Evolutionary conservation across 2,329 filamentous ascomycete species (phyloP).

Genomic region (Phialophora verrucosa): DNA sequence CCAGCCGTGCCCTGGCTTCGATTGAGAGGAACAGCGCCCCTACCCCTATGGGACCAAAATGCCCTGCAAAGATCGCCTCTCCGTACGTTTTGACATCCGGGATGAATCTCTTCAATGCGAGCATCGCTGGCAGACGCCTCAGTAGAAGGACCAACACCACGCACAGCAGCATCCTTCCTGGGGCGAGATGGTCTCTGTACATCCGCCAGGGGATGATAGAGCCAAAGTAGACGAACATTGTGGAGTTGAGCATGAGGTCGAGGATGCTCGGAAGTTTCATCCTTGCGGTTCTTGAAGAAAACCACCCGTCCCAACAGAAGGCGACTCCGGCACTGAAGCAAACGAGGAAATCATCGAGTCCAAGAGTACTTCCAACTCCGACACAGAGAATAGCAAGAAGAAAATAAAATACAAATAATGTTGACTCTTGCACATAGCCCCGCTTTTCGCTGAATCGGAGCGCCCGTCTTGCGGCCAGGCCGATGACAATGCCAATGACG

Average conservation of each 20-base stretch:
- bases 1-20: slow-evolving; percentile 59
- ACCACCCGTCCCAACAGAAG: slow-evolving; percentile 62
- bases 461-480: slow-evolving; percentile 54
- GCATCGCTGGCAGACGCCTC: slow-evolving; percentile 59
- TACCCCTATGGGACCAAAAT: slow-evolving; percentile 65
- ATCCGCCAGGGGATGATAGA: slow-evolving; percentile 59
- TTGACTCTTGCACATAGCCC: slow-evolving; percentile 56
- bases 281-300: slow-evolving; percentile 53
- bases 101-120: slow-evolving; percentile 55
- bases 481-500: slow-evolving; percentile 55
- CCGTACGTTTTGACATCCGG: slow-evolving; percentile 57
- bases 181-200: slow-evolving; percentile 47
- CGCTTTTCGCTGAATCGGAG: slow-evolving; percentile 55
- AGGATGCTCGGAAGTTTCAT: slow-evolving; percentile 57
- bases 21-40: slow-evolving; percentile 63
- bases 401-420: slow-evolving; percentile 62
- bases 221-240: slow-evolving; percentile 63
- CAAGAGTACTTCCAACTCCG: slow-evolving; percentile 58
- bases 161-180: slow-evolving; percentile 52
- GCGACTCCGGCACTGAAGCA: slow-evolving; percentile 62
- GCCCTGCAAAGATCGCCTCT: slow-evolving; percentile 62
- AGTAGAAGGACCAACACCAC: slow-evolving; percentile 58
- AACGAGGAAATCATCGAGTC: slow-evolving; percentile 62
- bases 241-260: slow-evolving; percentile 61
- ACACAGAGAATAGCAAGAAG: slow-evolving; percentile 60